Conservation (phyloP, 1,284 basidiomycete genomes). For the Ceratobasidium sp. region DNA sequence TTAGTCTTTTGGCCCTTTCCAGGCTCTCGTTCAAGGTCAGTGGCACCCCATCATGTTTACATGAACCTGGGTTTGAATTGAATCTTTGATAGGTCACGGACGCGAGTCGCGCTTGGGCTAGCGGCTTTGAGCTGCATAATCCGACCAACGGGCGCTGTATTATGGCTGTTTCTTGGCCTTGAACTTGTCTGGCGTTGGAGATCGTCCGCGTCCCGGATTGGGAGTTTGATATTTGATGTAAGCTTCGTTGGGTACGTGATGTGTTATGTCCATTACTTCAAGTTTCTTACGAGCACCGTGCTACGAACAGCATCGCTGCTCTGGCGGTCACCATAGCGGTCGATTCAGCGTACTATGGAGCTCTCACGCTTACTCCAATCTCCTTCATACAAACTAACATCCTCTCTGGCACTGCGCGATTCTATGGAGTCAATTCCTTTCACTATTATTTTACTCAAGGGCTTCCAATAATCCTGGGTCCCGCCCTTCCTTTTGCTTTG, state of each 20-base stretch:
- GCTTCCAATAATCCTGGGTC: conserved; percentile 82
- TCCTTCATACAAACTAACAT: conserved; percentile 83
- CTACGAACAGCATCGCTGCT: conserved; percentile 56
- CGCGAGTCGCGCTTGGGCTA: conserved; percentile 60
- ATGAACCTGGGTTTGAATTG: conserved; percentile 5
- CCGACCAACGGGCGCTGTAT: conserved; percentile 85
- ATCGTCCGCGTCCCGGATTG: conserved; percentile 11
- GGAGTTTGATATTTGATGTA: conserved; percentile 26
- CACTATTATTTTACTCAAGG: conserved; percentile 92
- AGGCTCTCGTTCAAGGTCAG: conserved; percentile 1
- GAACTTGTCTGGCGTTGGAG: conserved; percentile 65
- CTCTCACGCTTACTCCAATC: conserved; percentile 77
- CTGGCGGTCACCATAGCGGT: conserved; percentile 60
- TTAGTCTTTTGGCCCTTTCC: conserved; percentile 75
- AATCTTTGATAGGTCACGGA: conserved; percentile 25
- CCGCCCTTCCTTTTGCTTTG: conserved; percentile 75
- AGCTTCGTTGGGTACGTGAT: conserved; percentile 29
- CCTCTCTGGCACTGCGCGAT: conserved; percentile 85
- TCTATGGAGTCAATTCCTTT: conserved; percentile 90
- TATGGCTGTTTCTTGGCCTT: conserved; percentile 80
- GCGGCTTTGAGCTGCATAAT: conserved; percentile 83
- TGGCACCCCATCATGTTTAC: neutral
- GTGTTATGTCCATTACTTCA: neutral
- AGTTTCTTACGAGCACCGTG: neutral
- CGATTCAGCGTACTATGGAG: conserved; percentile 78